Percentiles rank a stretch among this genome's conserved stretches.
Evolutionary conservation across 2,329 filamentous ascomycete genomes (phyloP).

Genomic region (Colletotrichum chlorophyti): DNA sequence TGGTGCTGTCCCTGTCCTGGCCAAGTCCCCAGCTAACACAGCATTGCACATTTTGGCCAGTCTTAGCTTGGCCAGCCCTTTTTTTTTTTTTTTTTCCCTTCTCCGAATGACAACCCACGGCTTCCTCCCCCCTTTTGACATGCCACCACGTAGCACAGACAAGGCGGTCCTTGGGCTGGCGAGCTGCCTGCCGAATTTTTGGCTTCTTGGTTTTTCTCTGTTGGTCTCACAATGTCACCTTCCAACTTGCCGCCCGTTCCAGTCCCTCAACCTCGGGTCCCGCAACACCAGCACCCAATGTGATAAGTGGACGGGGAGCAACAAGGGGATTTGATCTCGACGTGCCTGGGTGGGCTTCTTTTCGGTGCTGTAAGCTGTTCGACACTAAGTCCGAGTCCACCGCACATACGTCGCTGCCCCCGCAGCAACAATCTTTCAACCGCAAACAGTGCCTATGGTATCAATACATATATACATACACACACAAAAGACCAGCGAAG

Average conservation of each 20-base stretch:
- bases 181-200: slow-evolving; percentile 4
- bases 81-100: no score
- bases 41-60: slow-evolving; percentile 12
- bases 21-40: slow-evolving; percentile 20
- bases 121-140: no score
- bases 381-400: slow-evolving; percentile 9
- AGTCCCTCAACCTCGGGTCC: slow-evolving; percentile 26
- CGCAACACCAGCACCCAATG: slow-evolving; percentile 34
- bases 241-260: slow-evolving; percentile 19
- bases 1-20: slow-evolving; percentile 5
- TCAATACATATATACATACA: no score
- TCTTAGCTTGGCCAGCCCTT: slow-evolving; percentile 22
- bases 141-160: slow-evolving; percentile 20
- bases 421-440: slow-evolving; percentile 1
- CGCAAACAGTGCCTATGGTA: no score
- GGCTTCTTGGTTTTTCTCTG: background rate
- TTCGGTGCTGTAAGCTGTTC: no score
- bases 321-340: background rate
- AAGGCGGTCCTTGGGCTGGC: background rate
- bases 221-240: slow-evolving; percentile 24
- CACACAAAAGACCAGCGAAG: slow-evolving; percentile 12
- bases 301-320: slow-evolving; percentile 39
- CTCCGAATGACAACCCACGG: no score
- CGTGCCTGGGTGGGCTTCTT: background rate
- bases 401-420: background rate